A percentile compares a stretch with the other conserved stretches of the same genome.
Conservation (phyloP, 75 land plant species). For the Ceratopteris richardii region DNA sequence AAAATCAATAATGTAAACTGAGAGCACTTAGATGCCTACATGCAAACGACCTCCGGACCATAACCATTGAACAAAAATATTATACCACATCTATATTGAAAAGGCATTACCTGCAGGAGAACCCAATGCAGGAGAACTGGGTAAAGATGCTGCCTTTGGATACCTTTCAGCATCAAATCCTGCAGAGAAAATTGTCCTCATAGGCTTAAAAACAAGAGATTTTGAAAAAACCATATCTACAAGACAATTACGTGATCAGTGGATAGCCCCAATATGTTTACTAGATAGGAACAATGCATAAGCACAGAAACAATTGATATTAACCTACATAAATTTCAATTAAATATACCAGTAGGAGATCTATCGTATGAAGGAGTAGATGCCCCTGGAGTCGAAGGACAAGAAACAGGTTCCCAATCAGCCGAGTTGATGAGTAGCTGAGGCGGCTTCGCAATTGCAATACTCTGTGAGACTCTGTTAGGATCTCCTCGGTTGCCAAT, state of each 20-base stretch:
- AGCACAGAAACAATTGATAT: too few species aligned
- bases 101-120: background rate
- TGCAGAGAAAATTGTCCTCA: too few species aligned
- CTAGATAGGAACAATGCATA: too few species aligned
- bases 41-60: too few species aligned
- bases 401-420: background rate
- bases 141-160: constrained; percentile 2
- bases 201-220: background rate
- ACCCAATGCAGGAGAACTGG: constrained; percentile 8
- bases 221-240: background rate
- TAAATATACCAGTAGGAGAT: background rate
- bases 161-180: too few species aligned
- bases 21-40: too few species aligned
- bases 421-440: background rate
- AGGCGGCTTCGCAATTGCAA: constrained; percentile 18
- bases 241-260: background rate
- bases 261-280: too few species aligned
- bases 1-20: too few species aligned
- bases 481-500: background rate
- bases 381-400: constrained; percentile 3
- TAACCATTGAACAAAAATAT: too few species aligned
- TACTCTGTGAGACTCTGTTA: constrained; percentile 17
- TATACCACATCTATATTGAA: too few species aligned
- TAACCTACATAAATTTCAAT: background rate
- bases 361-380: background rate